These are phyloP conservation scores for Aspergillus ochraceus DNA, from an alignment of 2,329 filamentous ascomycete genomes.

Conservation along the genomic window DNA sequence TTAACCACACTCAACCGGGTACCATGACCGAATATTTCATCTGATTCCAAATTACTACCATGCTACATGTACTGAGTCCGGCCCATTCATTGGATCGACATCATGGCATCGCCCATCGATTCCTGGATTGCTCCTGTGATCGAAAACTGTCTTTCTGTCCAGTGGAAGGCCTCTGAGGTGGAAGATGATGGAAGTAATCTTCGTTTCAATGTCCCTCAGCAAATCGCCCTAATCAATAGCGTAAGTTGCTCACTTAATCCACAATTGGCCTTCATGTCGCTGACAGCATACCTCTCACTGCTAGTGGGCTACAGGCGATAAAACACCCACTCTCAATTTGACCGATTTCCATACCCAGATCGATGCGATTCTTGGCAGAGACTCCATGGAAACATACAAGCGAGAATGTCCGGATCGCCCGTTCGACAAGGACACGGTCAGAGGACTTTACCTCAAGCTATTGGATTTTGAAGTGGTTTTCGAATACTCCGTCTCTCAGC, in stretches of 20 bases:
- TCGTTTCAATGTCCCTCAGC: slow-evolving; percentile 23
- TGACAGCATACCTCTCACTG: slow-evolving; percentile 1
- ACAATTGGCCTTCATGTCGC: not conserved
- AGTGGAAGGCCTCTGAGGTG: slow-evolving; percentile 14
- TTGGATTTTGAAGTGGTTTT: slow-evolving; percentile 38
- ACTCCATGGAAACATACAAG: slow-evolving; percentile 25
- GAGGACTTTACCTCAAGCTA: slow-evolving; percentile 32
- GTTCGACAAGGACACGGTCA: slow-evolving; percentile 20
- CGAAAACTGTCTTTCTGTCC: slow-evolving; percentile 21
- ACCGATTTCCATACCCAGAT: slow-evolving; percentile 39
- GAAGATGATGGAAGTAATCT: slow-evolving; percentile 38
- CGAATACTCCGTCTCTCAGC: slow-evolving; percentile 22
- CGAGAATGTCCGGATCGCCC: slow-evolving; percentile 14
- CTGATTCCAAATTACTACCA: not conserved
- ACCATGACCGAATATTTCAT: not conserved
- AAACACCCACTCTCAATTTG: slow-evolving; percentile 24
- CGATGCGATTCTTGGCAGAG: slow-evolving; percentile 29
- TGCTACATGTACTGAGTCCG: not conserved
- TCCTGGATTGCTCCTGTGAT: slow-evolving; percentile 28
- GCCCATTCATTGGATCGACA: slow-evolving; percentile 13
- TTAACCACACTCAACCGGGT: not conserved
- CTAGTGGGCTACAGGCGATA: slow-evolving; percentile 28
- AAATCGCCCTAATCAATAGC: slow-evolving; percentile 28
- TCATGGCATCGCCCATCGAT: slow-evolving; percentile 23
- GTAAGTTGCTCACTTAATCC: slow-evolving; percentile 20